Conservation (phyloP, 228 moss, liverwort and hornwort genomes). For the Sphagnum magellanicum region DNA sequence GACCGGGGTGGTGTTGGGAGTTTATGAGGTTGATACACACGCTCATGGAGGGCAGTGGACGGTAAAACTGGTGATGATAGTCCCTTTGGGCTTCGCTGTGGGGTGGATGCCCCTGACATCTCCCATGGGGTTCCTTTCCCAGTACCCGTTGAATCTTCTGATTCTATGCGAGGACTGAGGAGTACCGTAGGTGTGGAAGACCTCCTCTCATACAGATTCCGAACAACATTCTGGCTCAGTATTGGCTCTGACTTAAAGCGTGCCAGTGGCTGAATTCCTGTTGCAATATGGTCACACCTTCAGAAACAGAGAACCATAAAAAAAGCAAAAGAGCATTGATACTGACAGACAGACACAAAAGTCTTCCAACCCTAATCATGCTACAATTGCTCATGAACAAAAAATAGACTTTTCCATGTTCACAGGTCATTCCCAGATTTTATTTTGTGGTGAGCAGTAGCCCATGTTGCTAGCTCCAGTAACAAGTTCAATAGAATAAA, state of each 20-base stretch:
- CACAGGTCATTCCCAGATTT: background rate
- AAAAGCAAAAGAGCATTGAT: background rate
- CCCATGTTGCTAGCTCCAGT: too few species aligned
- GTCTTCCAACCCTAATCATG: background rate
- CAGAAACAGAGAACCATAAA: background rate
- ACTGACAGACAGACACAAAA: background rate
- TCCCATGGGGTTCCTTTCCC: constrained; percentile 13
- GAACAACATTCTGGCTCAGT: background rate
- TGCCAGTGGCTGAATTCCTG: background rate
- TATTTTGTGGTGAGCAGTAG: too few species aligned
- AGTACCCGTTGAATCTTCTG: constrained; percentile 12
- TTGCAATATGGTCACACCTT: background rate
- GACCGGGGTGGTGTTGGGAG: background rate
- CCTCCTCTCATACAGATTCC: background rate
- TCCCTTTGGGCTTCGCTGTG: constrained; percentile 26
- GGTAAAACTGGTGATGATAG: constrained; percentile 10
- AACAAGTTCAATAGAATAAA: too few species aligned
- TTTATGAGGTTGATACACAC: constrained; percentile 1
- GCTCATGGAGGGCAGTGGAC: constrained; percentile 16
- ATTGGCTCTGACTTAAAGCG: background rate
- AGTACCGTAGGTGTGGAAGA: background rate
- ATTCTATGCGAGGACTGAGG: constrained; percentile 8
- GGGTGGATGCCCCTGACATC: constrained; percentile 14
- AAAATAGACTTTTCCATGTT: background rate
- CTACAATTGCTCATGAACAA: background rate